Base-by-base conservation (phyloP, 2,329 filamentous ascomycete genomes). In the Claviceps digitariae region DNA sequence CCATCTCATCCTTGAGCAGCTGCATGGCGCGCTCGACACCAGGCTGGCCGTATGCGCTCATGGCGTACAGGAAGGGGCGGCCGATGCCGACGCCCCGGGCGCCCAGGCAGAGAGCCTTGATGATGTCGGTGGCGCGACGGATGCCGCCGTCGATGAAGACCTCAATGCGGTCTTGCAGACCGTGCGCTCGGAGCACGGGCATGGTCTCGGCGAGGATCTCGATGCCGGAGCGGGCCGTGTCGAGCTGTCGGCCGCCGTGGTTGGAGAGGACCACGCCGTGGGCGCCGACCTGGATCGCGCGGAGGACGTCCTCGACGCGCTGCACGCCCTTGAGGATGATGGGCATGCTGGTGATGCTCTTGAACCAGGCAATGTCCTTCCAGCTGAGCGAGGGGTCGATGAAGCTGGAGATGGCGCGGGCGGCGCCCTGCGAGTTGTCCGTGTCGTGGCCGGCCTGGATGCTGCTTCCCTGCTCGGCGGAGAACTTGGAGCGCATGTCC, bases 321-420 rank as follows among this genome's bases (percentile, higher is more conserved):
- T 98, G 93, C 12, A 98, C 87, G 54, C 93, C 93, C 78, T 98
- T 98, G 59, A 98, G 81, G 52, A 97, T 80, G 64, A 98, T 94
- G 53, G 93, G 93, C 84, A 97, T 95, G 58, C 82, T 82, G 31
- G 93, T 98, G 65, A 97, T 87, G 61, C 80, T 81, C 61, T 82
- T 74, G 74, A 98, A 95, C 90, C 90, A 98, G 1, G 91, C 80
- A 48, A 95, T 89, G 63, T 97, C 93, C 62, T 86, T 86, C 93
- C 93, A 98, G 64, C 81, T 86, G 12, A 98, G 78, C n/a, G 79
- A 77, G 2, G 93, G 93, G 74, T 98, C 93, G 72, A 98, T 98
- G 69, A 98, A 98, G 55, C 82, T 89, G 31, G 88, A 95, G 64
- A 98, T 98, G 57, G 93, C 93, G 57, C 93, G 82, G 6, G 93